Conservation (phyloP, 805 yeast species). For the Nakazawaea molendinolei region DNA sequence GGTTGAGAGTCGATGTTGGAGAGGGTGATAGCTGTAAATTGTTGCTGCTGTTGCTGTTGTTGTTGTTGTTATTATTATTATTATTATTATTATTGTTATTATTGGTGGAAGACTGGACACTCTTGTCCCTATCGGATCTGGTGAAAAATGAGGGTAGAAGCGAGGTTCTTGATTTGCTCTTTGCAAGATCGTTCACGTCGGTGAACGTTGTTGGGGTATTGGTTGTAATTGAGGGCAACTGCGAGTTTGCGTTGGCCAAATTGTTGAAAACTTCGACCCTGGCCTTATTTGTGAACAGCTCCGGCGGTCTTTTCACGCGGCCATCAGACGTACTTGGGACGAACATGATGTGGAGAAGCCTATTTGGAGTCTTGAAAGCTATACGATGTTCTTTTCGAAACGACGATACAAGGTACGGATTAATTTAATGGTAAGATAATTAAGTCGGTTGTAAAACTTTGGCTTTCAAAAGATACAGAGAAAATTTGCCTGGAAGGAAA, state of each 20-base stretch:
- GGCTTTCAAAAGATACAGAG: no score
- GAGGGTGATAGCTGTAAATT: constrained; percentile 3
- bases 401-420: neutral
- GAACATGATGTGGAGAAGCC: constrained; percentile 7
- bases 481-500: no score
- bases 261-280: constrained; percentile 19
- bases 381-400: no score
- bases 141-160: constrained; percentile 5
- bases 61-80: no score
- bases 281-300: constrained; percentile 20
- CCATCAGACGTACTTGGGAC: constrained; percentile 10
- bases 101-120: no score
- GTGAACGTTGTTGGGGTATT: neutral
- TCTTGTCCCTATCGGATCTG: constrained; percentile 4
- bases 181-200: neutral
- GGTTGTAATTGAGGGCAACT: neutral
- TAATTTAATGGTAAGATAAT: neutral
- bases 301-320: constrained; percentile 13
- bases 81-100: no score
- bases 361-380: neutral
- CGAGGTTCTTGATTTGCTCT: constrained; percentile 3
- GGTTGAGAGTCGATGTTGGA: neutral
- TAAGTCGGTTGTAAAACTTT: no score
- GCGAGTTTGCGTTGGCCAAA: constrained; percentile 8
- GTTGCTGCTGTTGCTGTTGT: no score